Base-by-base conservation (phyloP, 2,329 filamentous ascomycete genomes). In the Xylaria sp. region DNA sequence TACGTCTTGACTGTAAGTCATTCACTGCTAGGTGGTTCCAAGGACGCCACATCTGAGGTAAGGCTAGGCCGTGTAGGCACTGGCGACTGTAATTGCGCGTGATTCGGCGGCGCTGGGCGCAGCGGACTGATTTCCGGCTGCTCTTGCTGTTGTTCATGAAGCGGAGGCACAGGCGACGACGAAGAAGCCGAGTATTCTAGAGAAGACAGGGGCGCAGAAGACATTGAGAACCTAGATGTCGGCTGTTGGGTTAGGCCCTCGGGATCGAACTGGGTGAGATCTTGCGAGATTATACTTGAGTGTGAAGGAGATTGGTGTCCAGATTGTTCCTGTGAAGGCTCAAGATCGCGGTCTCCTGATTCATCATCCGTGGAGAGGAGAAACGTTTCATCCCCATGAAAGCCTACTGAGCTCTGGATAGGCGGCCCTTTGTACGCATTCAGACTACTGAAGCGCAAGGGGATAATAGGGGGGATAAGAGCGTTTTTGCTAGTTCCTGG, bases 361-460 rank as follows among this genome's bases (percentile, higher is more conserved):
- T 49, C 53, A 4, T 62, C 58, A 11, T 60, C 54, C 15, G 54
- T 62, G 4, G 53, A 46, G 3, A 52, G 43, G 25, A 61, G 44
- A 46, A 57, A 61, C 7, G 58, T 58, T 17, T n/a, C 47, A 43
- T 46, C 43, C 4, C 35, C 41, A 19, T 21, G 37, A 21, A 31
- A 27, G 11, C n/a, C 23, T 6, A 15, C 6, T 25, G 53, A 31
- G 3, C n/a, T 48, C 15, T 48, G 35, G 8, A 7, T 54, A 11
- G 33, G 41, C 21, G 31, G 19, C 4, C 23, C 11, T 4, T 11
- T 55, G 11, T 58, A 54, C 2, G 52, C 46, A 51, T 59, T 63
- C n/a, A 65, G 41, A 38, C 60, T 65, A 23, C 62, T 63, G 2
- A 65, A 62, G 1, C 60, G 59, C 17, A 57, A 27, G 23, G 62